These are phyloP conservation scores for Jatropha curcas DNA, from an alignment of 345 rosid genomes.

Conservation along the genomic window DNA sequence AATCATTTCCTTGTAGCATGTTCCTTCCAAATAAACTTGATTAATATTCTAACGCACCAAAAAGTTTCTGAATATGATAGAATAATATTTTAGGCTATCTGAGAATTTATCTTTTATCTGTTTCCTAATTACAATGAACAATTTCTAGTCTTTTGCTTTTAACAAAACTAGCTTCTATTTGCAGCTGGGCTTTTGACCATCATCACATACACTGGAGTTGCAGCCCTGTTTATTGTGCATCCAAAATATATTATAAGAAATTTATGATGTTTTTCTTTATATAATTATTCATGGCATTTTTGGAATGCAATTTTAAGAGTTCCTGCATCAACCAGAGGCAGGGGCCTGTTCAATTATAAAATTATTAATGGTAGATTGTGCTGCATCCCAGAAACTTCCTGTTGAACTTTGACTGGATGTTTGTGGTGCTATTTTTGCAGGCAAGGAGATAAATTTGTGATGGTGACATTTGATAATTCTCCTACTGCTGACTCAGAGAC, in stretches of 20 bases:
- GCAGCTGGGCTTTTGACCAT: not conserved
- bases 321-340: not conserved
- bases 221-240: not conserved
- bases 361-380: not conserved
- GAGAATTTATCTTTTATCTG: not conserved
- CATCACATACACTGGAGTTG: not conserved
- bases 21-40: not conserved
- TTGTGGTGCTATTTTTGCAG: constrained; percentile 43
- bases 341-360: not conserved
- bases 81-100: not conserved
- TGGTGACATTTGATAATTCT: constrained; percentile 76
- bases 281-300: not conserved
- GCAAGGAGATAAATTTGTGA: constrained; percentile 72
- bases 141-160: not conserved
- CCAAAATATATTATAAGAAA: not conserved
- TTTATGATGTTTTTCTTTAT: not conserved
- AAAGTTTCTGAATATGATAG: not conserved
- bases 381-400: constrained; percentile 20
- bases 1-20: not conserved
- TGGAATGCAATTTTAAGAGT: not conserved
- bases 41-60: not conserved
- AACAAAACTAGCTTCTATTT: not conserved
- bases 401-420: constrained; percentile 5
- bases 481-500: constrained; percentile 86
- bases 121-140: not conserved